Evolutionary conservation across 805 yeast species (phyloP).

Genomic region (Suhomyces pyralidae): DNA sequence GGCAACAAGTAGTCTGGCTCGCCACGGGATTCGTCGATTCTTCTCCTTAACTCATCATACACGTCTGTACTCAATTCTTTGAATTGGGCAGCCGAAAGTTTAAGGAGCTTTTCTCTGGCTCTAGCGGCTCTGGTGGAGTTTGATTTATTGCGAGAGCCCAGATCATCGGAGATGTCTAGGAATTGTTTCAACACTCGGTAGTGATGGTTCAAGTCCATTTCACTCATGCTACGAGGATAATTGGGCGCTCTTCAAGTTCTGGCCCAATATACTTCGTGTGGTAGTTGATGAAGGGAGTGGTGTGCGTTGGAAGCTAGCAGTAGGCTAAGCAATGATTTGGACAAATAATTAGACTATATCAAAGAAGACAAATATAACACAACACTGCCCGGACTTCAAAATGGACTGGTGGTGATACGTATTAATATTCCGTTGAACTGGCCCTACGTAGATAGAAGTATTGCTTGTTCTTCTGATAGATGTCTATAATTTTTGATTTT

Average conservation of each 20-base stretch:
- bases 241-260: neutral
- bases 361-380: neutral
- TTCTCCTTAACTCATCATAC: constrained; percentile 83
- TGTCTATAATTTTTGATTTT: neutral
- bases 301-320: neutral
- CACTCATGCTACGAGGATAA: constrained; percentile 2
- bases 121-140: constrained; percentile 64
- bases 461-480: neutral
- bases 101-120: constrained; percentile 81
- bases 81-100: constrained; percentile 79
- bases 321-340: neutral
- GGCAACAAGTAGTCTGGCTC: constrained; percentile 68
- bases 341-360: neutral
- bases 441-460: neutral
- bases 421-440: neutral
- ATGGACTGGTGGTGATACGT: neutral
- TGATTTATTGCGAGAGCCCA: constrained; percentile 34
- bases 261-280: neutral
- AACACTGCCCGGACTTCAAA: neutral
- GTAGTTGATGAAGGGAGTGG: neutral
- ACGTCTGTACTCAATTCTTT: constrained; percentile 91
- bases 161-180: constrained; percentile 48
- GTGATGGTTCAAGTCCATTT: constrained; percentile 40
- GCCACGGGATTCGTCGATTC: constrained; percentile 58
- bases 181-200: constrained; percentile 50